Percentiles rank a stretch among this genome's conserved stretches.
Conservation (phyloP, 306 rosid genomes). For the Rosa lucieae region DNA sequence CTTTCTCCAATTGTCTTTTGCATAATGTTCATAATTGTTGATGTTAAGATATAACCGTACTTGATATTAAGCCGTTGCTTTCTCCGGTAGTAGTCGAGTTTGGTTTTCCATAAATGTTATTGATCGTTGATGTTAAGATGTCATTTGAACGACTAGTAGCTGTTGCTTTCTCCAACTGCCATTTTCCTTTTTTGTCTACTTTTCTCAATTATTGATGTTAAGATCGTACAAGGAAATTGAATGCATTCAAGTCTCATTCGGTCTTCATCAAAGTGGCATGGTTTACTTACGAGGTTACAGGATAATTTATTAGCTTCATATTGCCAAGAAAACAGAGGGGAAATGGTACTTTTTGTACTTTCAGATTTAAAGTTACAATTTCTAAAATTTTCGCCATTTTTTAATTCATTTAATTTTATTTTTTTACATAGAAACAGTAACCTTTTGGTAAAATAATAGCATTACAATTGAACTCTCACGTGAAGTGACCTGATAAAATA, state of each 20-base stretch:
- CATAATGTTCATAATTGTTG: not conserved
- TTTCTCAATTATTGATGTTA: not conserved
- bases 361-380: not conserved
- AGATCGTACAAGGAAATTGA: not conserved
- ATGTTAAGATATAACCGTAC: not conserved
- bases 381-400: not conserved
- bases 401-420: too few species aligned
- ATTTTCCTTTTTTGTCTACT: not conserved
- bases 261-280: too few species aligned
- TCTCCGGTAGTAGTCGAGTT: not conserved
- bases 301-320: not conserved
- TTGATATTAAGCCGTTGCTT: not conserved
- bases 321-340: not conserved
- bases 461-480: too few species aligned
- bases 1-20: not conserved
- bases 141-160: too few species aligned
- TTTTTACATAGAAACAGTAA: too few species aligned
- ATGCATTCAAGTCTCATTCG: not conserved
- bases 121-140: not conserved
- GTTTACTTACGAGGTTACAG: not conserved
- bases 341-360: too few species aligned
- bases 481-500: too few species aligned
- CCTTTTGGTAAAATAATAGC: too few species aligned
- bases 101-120: not conserved
- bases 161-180: not conserved